Conservation (phyloP, 2,329 filamentous ascomycete genomes). For the Fusarium anthophilum region DNA sequence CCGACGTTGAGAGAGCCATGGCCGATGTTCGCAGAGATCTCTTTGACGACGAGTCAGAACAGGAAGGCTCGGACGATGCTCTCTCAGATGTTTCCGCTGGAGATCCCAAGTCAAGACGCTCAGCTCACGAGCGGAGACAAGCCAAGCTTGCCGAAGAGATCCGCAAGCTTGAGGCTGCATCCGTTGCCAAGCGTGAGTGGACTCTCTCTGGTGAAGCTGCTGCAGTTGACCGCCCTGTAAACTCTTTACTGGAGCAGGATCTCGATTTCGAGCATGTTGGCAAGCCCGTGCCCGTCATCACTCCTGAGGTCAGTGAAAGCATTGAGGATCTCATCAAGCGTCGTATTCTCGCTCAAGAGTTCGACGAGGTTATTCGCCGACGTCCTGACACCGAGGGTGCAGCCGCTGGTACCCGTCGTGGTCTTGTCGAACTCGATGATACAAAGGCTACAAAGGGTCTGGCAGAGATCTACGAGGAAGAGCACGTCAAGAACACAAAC, state of each 20-base stretch:
- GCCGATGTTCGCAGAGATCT: conserved; percentile 87
- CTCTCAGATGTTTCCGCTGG: conserved; percentile 73
- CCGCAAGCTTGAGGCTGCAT: conserved; percentile 86
- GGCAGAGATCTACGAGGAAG: conserved; percentile 93
- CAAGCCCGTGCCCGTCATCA: conserved; percentile 94
- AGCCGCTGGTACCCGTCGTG: conserved; percentile 70
- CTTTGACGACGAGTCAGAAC: conserved; percentile 80
- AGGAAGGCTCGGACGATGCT: conserved; percentile 70
- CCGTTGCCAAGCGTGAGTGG: conserved; percentile 92
- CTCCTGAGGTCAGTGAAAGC: conserved; percentile 86
- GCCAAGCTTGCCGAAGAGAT: conserved; percentile 91
- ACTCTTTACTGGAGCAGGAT: conserved; percentile 93
- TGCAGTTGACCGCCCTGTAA: conserved; percentile 82
- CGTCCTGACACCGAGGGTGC: conserved; percentile 77
- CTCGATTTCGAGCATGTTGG: conserved; percentile 95
- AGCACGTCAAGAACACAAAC: conserved; percentile 82
- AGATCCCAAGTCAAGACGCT: conserved; percentile 77
- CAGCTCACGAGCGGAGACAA: conserved; percentile 86
- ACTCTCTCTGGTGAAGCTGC: conserved; percentile 87
- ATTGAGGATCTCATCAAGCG: conserved; percentile 96
- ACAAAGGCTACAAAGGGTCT: conserved; percentile 87
- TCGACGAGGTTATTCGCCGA: conserved; percentile 88
- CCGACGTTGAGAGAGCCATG: conserved; percentile 84
- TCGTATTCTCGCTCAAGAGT: conserved; percentile 87
- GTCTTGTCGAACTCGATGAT: conserved; percentile 84